Base-by-base conservation (phyloP, 2,329 filamentous ascomycete genomes). In the Knoxdaviesia proteae region DNA sequence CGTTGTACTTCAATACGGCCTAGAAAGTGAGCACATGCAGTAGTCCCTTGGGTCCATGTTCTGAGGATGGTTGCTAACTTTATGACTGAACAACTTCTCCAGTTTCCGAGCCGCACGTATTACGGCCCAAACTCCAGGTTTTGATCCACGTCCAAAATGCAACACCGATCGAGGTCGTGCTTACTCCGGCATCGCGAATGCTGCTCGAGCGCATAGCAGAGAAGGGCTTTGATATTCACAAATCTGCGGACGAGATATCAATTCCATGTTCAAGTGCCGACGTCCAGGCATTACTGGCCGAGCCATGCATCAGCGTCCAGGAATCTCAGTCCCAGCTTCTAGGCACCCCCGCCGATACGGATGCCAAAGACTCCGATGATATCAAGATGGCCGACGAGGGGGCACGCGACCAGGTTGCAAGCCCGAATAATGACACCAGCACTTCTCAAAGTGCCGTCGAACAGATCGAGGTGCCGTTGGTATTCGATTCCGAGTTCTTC, bases 401-500 rank as follows among this genome's bases (percentile, higher is more conserved):
- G 20, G 20, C 20, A 20, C 3, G 20, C 3, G 20, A 20, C 20
- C 20, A 20, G 20, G 20, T 20, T 20, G 2, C 20, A 20, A 20
- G 20, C 20, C 3, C 20, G 20, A 20, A 20, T 20, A 20, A 20
- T 20, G 20, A 20, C 20, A 20, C 20, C 20, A 20, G 20, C 20
- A 20, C 20, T 20, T 20, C 20, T 20, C 20, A 20, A 20, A 20
- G 20, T 20, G 20, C 20, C 3, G 20, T 20, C 20, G 20, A 20
- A 20, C 20, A 20, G 20, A 42, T 92, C n/a, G 77, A 87, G 54
- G 71, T 93, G 6, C 80, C 83, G 11, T 62, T 93, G 3, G 73
- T 74, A 2, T 83, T 83, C 30, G 84, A 90, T 52, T 68, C 69
- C 20, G 74, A 86, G 53, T 93, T 93, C 57, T 92, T 93, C 56